A percentile compares a stretch with the other conserved stretches of the same genome.
Conservation (phyloP, 345 rosid species). For the Citrus sinensis region DNA sequence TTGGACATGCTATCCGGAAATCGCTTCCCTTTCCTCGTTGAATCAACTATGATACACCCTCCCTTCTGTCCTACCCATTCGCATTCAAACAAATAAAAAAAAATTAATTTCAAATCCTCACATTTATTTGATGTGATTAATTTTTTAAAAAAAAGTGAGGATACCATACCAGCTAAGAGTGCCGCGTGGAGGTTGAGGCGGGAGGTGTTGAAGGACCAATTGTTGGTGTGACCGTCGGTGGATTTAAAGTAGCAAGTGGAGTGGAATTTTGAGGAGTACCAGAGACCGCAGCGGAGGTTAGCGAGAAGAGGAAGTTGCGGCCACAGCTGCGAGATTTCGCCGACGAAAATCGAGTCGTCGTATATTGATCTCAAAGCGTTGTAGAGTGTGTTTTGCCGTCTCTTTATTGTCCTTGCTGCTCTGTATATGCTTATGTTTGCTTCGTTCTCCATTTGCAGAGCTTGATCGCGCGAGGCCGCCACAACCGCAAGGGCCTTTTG, state of each 20-base stretch:
- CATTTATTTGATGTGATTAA: neutral
- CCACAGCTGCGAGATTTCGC: conserved; percentile 84
- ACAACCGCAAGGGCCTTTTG: no score
- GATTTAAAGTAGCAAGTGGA: conserved; percentile 93
- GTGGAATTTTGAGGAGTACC: conserved; percentile 69
- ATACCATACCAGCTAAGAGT: conserved; percentile 75
- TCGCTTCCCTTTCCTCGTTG: conserved; percentile 85
- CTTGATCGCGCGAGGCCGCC: no score
- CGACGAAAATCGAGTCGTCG: conserved; percentile 83
- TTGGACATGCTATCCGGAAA: conserved; percentile 98
- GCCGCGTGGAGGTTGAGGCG: conserved; percentile 90
- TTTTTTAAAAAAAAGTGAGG: neutral
- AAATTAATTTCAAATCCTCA: neutral
- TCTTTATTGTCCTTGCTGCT: conserved; percentile 74
- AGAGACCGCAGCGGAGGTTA: conserved; percentile 94
- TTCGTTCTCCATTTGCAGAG: neutral
- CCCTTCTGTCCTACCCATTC: conserved; percentile 73
- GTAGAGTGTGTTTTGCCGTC: conserved; percentile 67
- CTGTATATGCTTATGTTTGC: conserved; percentile 61
- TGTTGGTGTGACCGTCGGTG: conserved; percentile 91
- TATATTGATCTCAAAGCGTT: conserved; percentile 75
- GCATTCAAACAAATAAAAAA: conserved; percentile 12
- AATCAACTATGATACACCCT: conserved; percentile 85
- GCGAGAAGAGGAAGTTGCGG: conserved; percentile 77
- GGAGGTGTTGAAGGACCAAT: conserved; percentile 77